Evolutionary conservation across 1,284 basidiomycete species (phyloP).

Genomic region (Rhizoctonia solani): DNA sequence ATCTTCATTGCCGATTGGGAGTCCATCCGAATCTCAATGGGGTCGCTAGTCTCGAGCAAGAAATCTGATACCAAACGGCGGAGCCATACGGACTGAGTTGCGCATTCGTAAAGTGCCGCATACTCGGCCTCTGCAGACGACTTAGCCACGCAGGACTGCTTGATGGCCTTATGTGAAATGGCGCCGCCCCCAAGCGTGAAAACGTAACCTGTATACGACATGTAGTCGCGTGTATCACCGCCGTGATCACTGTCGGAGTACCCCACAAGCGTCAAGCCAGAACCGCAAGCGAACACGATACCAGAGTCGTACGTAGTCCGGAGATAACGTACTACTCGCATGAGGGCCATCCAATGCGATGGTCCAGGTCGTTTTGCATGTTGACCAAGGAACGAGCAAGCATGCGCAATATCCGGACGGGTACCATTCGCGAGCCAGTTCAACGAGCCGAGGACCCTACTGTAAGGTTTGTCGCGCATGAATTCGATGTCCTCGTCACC

Average conservation of each 20-base stretch:
- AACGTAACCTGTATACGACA: constrained; percentile 42
- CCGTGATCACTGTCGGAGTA: constrained; percentile 43
- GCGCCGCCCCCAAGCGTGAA: constrained; percentile 39
- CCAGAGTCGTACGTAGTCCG: no score
- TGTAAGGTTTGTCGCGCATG: neutral
- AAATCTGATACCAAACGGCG: neutral
- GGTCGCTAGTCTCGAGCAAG: neutral
- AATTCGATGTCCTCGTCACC: neutral
- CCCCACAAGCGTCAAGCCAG: constrained; percentile 35
- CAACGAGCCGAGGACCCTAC: neutral
- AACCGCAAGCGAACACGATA: constrained; percentile 34
- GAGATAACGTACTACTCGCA: constrained; percentile 40
- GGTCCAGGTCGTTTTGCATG: neutral
- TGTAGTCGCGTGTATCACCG: constrained; percentile 35
- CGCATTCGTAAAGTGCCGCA: constrained; percentile 41
- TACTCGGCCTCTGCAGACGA: constrained; percentile 48
- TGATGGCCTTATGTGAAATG: constrained; percentile 45
- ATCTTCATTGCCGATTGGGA: neutral
- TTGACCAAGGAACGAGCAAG: neutral
- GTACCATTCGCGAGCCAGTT: neutral
- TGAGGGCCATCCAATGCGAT: constrained; percentile 38
- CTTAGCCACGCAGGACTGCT: constrained; percentile 42
- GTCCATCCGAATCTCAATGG: neutral
- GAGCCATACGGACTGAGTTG: neutral
- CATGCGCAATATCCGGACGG: neutral